These are phyloP conservation scores for Phoenix dactylifera DNA, from an alignment of 176 grass and related monocot genomes.

Conservation along the genomic window DNA sequence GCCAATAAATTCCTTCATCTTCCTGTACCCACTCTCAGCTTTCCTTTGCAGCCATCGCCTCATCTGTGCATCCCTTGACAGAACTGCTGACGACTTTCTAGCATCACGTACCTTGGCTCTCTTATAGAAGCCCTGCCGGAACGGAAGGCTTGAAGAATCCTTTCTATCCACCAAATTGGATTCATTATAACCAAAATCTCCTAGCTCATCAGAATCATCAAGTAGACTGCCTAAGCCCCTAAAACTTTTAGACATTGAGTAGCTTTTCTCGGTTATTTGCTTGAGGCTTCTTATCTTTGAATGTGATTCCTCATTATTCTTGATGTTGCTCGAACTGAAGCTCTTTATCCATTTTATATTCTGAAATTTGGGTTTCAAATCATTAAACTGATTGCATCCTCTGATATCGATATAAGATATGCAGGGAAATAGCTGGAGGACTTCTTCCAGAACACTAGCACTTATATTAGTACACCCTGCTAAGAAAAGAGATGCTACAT, in stretches of 20 bases:
- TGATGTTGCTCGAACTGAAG: slow-evolving; percentile 21
- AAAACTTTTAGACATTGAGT: slow-evolving; percentile 34
- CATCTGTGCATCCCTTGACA: slow-evolving; percentile 96
- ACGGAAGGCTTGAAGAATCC: slow-evolving; percentile 48
- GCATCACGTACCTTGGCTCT: slow-evolving; percentile 88
- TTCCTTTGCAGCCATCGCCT: slow-evolving; percentile 88
- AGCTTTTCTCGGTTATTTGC: slow-evolving; percentile 56
- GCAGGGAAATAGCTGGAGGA: slow-evolving; percentile 46
- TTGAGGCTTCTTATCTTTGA: slow-evolving; percentile 68
- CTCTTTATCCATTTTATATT: slow-evolving; percentile 69
- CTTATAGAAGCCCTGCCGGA: slow-evolving; percentile 93
- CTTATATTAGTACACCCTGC: slow-evolving; percentile 70
- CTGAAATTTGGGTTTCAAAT: slow-evolving; percentile 69
- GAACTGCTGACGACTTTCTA: slow-evolving; percentile 79
- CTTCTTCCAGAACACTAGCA: slow-evolving; percentile 49
- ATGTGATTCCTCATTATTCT: slow-evolving; percentile 40
- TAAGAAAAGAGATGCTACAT: slow-evolving; percentile 61
- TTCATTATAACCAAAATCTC: slow-evolving; percentile 49
- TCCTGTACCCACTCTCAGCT: slow-evolving; percentile 68
- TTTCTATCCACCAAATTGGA: slow-evolving; percentile 27
- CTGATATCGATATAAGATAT: slow-evolving; percentile 70
- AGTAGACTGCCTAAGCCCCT: slow-evolving; percentile 44
- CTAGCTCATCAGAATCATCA: slow-evolving; percentile 59
- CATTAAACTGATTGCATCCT: slow-evolving; percentile 75
- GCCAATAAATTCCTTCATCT: slow-evolving; percentile 70